Evolutionary conservation across 2,329 filamentous ascomycete species (phyloP), one percentile per base, ranked within the genome.

Genomic region (Emmonsia crescens): DNA sequence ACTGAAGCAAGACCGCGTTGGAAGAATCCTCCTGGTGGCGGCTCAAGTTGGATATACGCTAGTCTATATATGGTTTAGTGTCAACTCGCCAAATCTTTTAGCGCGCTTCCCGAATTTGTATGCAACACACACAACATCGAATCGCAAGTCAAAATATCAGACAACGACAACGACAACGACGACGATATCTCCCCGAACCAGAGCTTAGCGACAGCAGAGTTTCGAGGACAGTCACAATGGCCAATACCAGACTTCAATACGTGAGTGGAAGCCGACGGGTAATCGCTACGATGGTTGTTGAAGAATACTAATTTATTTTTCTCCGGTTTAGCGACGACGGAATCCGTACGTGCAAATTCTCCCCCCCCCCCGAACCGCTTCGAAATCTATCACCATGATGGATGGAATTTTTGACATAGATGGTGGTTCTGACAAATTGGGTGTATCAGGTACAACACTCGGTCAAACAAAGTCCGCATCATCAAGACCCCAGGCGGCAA

Each of bases 401-500:
- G 12, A 31, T 48, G 19, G 16, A 33, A 46, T 33, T 46, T 33
- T 36, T 27, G 27, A n/a, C 24, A 31, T 46, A 10, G 31, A 54
- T 57, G 56, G 40, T 48, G 56, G 40, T 57, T 57, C 56, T 57
- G 40, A 57, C 56, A 57, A 44, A 31, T 46, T 36, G 56, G 27
- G 40, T 57, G 56, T 27, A 44, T 70, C 75, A 94, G 90, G 78
- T 99, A 97, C 89, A 97, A 97, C 88, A 97, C 93, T 79, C 84
- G 84, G 78, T 96, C 90, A 79, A 96, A 99, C 89, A 91, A 91
- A 82, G 93, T 94, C 79, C 89, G 94, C 78, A 85, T 95, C 75
- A 80, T 96, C 81, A 94, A 94, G 86, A 99, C 94, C 71, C 94
- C 95, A 71, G 95, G 94, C 79, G 94, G 94, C 79, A 86, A 93